phyloP scores from a whole-genome alignment of 2,329 filamentous ascomycete genomes.

The Elsinoe necatrix region DNA sequence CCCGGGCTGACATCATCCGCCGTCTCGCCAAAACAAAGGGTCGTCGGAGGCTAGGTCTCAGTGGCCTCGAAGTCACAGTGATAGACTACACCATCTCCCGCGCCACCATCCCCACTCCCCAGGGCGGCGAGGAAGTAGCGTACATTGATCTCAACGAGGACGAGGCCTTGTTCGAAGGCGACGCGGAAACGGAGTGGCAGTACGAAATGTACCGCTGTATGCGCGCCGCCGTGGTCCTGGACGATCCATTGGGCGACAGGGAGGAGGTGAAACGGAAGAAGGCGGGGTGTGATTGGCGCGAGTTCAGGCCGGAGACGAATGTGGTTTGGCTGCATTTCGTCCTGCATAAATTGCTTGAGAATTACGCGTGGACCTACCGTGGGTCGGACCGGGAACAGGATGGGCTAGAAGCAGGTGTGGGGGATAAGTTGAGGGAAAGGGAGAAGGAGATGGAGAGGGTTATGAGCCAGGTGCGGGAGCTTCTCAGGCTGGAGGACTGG shows the following conservation, averaged over 20 bases:
- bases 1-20: not conserved
- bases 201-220: constrained; percentile 50
- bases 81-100: constrained; percentile 62
- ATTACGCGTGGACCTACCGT: constrained; percentile 20
- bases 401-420: constrained; percentile 15
- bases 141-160: constrained; percentile 41
- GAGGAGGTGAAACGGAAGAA: constrained; percentile 27
- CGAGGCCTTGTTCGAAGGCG: constrained; percentile 38
- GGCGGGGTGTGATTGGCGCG: constrained; percentile 38
- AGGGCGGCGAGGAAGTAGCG: constrained; percentile 29
- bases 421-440: constrained; percentile 21
- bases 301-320: constrained; percentile 53
- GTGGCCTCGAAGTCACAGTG: constrained; percentile 52
- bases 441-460: constrained; percentile 32
- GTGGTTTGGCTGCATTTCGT: constrained; percentile 56
- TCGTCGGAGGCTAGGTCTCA: constrained; percentile 41
- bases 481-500: constrained; percentile 34
- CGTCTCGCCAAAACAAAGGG: not conserved
- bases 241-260: constrained; percentile 34
- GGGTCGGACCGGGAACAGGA: constrained; percentile 7
- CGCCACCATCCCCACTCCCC: constrained; percentile 38
- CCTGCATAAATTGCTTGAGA: constrained; percentile 45
- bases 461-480: constrained; percentile 30
- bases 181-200: constrained; percentile 43
- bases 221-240: constrained; percentile 33